Evolutionary conservation across 148 eudicot genomes (phyloP).

Genomic region (Agrostemma githago): DNA sequence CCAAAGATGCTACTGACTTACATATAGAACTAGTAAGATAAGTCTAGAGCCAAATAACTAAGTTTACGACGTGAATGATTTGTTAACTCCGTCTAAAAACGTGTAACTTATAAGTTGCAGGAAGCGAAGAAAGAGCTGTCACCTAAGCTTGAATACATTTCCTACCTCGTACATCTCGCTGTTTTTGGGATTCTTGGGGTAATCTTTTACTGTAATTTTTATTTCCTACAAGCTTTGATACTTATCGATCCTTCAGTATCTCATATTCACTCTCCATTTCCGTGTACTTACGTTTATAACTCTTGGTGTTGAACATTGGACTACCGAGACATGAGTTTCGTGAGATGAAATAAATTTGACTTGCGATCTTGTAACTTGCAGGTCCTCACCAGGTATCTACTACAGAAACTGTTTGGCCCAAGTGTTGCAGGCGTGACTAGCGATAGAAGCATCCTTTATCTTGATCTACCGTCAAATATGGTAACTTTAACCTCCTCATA

Average conservation of each 20-base stretch:
- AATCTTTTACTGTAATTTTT: background rate
- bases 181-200: slow-evolving; percentile 79
- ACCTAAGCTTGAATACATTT: slow-evolving; percentile 47
- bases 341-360: slow-evolving; percentile 11
- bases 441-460: slow-evolving; percentile 56
- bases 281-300: background rate
- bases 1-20: slow-evolving; percentile 19
- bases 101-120: slow-evolving; percentile 30
- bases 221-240: slow-evolving; percentile 3
- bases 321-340: background rate
- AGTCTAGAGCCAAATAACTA: background rate
- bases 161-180: slow-evolving; percentile 56
- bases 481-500: slow-evolving; percentile 33
- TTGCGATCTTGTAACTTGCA: slow-evolving; percentile 20
- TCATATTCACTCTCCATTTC: background rate
- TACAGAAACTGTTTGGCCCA: slow-evolving; percentile 79
- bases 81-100: background rate
- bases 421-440: slow-evolving; percentile 52
- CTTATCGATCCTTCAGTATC: background rate
- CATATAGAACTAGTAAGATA: slow-evolving; percentile 44
- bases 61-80: background rate
- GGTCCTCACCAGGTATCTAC: slow-evolving; percentile 64
- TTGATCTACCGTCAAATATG: slow-evolving; percentile 94
- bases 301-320: slow-evolving; percentile 4
- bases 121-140: slow-evolving; percentile 34